Conservation (phyloP, 1,284 basidiomycete species). For the Cerioporus squamosus region DNA sequence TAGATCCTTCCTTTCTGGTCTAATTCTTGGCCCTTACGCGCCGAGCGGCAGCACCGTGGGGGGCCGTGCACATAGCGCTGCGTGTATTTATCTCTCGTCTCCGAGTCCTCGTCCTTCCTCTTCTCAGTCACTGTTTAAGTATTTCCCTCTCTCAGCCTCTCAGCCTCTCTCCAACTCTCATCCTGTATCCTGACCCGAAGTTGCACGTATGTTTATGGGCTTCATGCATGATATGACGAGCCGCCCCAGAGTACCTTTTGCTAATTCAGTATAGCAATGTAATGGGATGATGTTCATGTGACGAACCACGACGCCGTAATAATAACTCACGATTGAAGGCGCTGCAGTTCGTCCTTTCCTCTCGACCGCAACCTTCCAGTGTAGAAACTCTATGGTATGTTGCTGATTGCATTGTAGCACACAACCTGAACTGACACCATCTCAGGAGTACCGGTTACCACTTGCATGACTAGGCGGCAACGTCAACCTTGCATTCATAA, state of each 20-base stretch:
- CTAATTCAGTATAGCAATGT: conserved; percentile 34
- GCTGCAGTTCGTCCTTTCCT: neutral
- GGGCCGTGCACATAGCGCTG: neutral
- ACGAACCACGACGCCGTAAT: neutral
- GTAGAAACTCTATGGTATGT: no score
- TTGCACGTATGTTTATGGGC: conserved; percentile 34
- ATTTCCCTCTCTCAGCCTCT: conserved; percentile 4
- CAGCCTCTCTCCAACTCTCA: conserved; percentile 8
- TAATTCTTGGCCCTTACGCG: conserved; percentile 17
- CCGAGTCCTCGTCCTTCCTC: no score
- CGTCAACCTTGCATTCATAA: no score
- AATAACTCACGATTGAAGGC: neutral
- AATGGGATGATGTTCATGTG: conserved; percentile 30
- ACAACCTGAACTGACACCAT: no score
- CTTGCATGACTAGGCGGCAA: no score
- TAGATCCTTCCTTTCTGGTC: conserved; percentile 16
- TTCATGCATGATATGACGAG: conserved; percentile 33
- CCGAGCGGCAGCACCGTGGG: conserved; percentile 11
- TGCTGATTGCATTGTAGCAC: no score
- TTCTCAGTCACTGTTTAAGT: conserved; percentile 11
- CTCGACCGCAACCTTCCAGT: no score
- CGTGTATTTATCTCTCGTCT: neutral
- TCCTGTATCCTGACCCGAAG: conserved; percentile 23
- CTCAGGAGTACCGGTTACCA: no score
- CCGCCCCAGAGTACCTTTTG: conserved; percentile 30